Evolutionary conservation across 495 filamentous ascomycete genomes (phyloP).

Genomic region (Staphylotrichum tortipilum): DNA sequence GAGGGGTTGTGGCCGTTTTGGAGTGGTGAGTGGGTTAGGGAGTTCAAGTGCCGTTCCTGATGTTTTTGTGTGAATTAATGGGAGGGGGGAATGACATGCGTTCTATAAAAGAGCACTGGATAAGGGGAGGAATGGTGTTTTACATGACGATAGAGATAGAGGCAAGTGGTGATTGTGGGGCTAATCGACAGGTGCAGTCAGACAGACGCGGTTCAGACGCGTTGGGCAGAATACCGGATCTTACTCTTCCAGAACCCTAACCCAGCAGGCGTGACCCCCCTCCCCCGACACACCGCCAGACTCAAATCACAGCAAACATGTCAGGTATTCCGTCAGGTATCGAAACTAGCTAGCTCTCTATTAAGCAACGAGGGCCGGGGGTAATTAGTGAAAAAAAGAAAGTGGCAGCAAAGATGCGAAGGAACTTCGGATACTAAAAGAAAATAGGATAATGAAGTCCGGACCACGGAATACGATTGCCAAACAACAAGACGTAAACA

Average conservation of each 20-base stretch:
- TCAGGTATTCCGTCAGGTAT: slow-evolving; percentile 27
- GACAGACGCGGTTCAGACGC: neutral
- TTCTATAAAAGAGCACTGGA: too few relatives aligned
- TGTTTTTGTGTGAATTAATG: neutral
- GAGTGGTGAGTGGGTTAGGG: too few relatives aligned
- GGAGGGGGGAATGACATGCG: too few relatives aligned
- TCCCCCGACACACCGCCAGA: neutral
- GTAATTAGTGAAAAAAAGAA: slow-evolving; percentile 26
- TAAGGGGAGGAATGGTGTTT: neutral
- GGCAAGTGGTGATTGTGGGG: neutral
- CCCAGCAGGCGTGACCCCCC: too few relatives aligned
- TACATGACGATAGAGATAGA: neutral
- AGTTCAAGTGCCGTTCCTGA: neutral
- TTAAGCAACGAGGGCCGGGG: slow-evolving; percentile 35
- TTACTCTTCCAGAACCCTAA: too few relatives aligned
- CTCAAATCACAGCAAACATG: neutral
- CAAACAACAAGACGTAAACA: slow-evolving; percentile 26
- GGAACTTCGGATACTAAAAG: slow-evolving; percentile 28
- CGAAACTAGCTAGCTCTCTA: slow-evolving; percentile 39
- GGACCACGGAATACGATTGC: slow-evolving; percentile 22
- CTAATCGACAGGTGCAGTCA: neutral
- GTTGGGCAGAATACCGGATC: too few relatives aligned
- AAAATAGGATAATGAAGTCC: slow-evolving; percentile 24
- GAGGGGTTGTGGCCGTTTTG: too few relatives aligned
- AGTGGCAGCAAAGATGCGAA: slow-evolving; percentile 18